Conservation (phyloP, 1,284 basidiomycete species). For the Anthracocystis walkeri region DNA sequence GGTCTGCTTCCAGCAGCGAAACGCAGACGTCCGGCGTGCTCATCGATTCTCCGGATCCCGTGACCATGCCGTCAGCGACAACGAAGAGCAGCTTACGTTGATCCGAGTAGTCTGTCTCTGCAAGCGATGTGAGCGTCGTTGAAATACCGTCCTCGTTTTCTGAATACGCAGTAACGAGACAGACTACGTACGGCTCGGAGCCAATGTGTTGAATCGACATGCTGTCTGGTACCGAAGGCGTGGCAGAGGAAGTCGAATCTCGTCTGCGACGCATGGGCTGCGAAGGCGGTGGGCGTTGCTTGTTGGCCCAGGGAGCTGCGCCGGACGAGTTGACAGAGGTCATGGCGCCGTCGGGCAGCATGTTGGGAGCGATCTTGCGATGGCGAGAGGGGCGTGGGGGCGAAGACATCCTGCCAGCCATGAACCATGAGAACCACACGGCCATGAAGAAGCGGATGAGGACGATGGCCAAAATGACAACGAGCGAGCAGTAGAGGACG, state of each 20-base stretch:
- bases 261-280: constrained; percentile 41
- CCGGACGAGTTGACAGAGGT: constrained; percentile 86
- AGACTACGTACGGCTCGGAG: constrained; percentile 88
- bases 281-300: constrained; percentile 53
- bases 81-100: constrained; percentile 90
- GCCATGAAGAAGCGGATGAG: constrained; percentile 95
- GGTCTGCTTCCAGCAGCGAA: constrained; percentile 88
- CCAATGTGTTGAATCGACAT: constrained; percentile 60
- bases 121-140: constrained; percentile 92
- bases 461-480: constrained; percentile 90
- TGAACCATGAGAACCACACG: constrained; percentile 94
- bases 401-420: constrained; percentile 77
- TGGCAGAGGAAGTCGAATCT: constrained; percentile 30
- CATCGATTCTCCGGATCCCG: constrained; percentile 91
- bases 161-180: constrained; percentile 96
- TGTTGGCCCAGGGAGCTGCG: constrained; percentile 85
- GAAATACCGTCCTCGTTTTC: constrained; percentile 93
- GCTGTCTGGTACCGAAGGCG: constrained; percentile 39
- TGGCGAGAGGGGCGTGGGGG: constrained; percentile 73
- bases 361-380: constrained; percentile 73
- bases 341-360: constrained; percentile 79
- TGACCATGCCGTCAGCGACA: constrained; percentile 99
- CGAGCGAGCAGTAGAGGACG: constrained; percentile 89
- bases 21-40: constrained; percentile 98
- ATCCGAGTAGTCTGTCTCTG: constrained; percentile 89